Evolutionary conservation across 2,329 filamentous ascomycete genomes (phyloP).

Genomic region (Colletotrichum incanum): DNA sequence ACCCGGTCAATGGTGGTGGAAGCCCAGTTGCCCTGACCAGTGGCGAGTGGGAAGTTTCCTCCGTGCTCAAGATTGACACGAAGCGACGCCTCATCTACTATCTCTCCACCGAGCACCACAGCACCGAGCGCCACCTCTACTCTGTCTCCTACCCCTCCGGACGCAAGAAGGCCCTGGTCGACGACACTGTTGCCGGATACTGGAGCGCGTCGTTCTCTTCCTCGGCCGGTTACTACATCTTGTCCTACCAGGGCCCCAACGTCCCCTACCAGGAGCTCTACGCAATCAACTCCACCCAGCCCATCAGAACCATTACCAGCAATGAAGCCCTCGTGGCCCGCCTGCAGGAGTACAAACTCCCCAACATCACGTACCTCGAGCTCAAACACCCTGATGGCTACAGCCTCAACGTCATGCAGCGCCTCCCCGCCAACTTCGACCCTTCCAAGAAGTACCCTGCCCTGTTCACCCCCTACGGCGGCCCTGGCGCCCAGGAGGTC

Average conservation of each 20-base stretch:
- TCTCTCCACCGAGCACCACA: constrained; percentile 75
- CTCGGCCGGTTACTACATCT: constrained; percentile 74
- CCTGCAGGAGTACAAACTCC: constrained; percentile 74
- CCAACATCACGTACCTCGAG: constrained; percentile 76
- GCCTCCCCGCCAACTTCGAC: constrained; percentile 76
- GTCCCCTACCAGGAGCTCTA: constrained; percentile 80
- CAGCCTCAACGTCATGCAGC: constrained; percentile 75
- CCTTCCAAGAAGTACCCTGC: constrained; percentile 75
- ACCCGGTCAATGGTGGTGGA: constrained; percentile 71
- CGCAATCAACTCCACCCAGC: constrained; percentile 66
- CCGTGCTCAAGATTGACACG: constrained; percentile 73
- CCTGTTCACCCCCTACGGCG: constrained; percentile 78
- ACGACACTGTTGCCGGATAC: constrained; percentile 70
- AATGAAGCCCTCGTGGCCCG: constrained; percentile 71
- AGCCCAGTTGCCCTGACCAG: constrained; percentile 71
- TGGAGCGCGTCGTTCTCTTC: constrained; percentile 78
- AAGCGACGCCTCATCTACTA: constrained; percentile 73
- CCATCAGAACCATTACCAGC: constrained; percentile 72
- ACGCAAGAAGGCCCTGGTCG: constrained; percentile 72
- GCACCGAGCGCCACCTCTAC: constrained; percentile 78
- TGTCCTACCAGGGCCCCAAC: constrained; percentile 76
- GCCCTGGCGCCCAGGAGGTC: constrained; percentile 75
- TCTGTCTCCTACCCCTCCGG: constrained; percentile 72
- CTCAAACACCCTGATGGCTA: constrained; percentile 74
- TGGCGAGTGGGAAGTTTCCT: constrained; percentile 76